Percentiles rank a stretch among this genome's conserved stretches.
Conservation (phyloP, 225 moss, liverwort and hornwort species). For the Pseudoscleropodium purum region DNA sequence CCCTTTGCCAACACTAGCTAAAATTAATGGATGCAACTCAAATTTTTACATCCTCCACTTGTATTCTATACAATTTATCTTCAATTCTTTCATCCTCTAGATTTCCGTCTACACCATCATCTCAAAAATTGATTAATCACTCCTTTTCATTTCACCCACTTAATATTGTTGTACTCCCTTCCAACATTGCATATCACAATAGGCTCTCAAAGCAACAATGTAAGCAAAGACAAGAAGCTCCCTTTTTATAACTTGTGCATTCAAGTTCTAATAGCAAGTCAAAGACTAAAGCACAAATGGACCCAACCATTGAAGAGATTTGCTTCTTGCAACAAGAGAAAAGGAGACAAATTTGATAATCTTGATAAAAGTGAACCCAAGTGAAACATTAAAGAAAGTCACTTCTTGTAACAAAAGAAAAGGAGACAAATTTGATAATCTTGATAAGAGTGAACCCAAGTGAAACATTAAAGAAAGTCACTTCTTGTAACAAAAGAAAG, state of each 20-base stretch:
- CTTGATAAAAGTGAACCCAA: neutral
- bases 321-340: neutral
- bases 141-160: neutral
- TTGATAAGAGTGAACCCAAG: neutral
- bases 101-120: neutral
- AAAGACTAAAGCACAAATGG: neutral
- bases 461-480: neutral
- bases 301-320: neutral
- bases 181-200: neutral
- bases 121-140: neutral
- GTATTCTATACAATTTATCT: too few species aligned
- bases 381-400: neutral
- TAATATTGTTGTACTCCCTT: neutral
- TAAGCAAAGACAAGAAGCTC: neutral
- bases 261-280: neutral
- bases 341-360: too few species aligned
- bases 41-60: neutral
- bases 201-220: neutral
- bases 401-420: too few species aligned
- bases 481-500: too few species aligned
- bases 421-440: accelerated
- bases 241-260: neutral
- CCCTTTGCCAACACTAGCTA: accelerated
- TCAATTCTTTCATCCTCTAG: neutral
- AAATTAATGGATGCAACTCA: neutral